Evolutionary conservation across 495 filamentous ascomycete species (phyloP), one percentile per base, ranked within the genome.

Genomic region (Tetracladium marchalianum): DNA sequence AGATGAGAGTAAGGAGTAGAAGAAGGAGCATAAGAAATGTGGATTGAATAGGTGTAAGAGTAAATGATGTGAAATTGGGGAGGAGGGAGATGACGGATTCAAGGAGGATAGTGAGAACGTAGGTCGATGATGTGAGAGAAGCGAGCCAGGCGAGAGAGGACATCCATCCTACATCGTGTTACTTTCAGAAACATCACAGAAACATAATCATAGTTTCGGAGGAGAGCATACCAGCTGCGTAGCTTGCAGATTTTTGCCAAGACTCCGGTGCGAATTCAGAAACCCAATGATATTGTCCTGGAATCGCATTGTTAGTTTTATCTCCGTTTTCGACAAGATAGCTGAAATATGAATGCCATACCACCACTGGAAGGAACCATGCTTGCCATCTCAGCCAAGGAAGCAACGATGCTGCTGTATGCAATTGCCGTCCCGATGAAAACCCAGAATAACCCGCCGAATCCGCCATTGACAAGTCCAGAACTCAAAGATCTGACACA

Each of bases 381-480:
- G 1, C 68, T 75, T 13, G 69, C 75, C 71, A 78, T 76, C 47
- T 77, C 74, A 1, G 71, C 67, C 36, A 81, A 62, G 38, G 65
- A 71, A 8, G 68, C 63, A 44, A 73, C 71, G 13, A 79, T 69
- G 11, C 71, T 63, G 10, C 62, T 43, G 39, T 71, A 75, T 13
- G 72, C 73, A 0, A 62, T 36, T 1, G 68, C 60, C 16, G 70
- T 71, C 27, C 66, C 59, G 34, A 77, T 58, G 42, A 76, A 78
- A 1, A 66, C 68, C 72, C 72, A 80, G 50, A 81, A 73, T 7
- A 80, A 54, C 2, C 73, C 75, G 9, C 67, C 74, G 41, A 72
- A 71, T 8, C 77, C 76, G 37, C 75, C 75, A 61, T 78, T 70
- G 24, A 64, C 66, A 39, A 81, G 57, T 5, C 68, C 70, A 37